Base-by-base conservation (phyloP, 345 rosid species). In the Salix viminalis region DNA sequence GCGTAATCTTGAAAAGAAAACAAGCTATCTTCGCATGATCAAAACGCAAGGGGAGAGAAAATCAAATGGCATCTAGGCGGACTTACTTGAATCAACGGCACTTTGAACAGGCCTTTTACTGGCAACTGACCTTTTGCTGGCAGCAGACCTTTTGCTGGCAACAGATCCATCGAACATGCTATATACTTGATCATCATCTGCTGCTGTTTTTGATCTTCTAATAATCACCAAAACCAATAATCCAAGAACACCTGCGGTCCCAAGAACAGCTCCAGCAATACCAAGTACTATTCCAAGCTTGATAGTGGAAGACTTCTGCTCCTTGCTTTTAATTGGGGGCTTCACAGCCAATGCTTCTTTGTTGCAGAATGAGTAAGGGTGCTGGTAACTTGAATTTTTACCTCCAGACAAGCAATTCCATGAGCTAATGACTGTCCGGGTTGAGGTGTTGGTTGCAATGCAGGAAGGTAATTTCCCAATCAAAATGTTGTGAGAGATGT, bases 301-400 rank as follows among this genome's bases (percentile, higher is more conserved):
- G 84, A 73, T 44, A 23, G 72, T 54, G 44, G 50, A 46, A 13
- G 90, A 74, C 8, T 81, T 76, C 58, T 87, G 48, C 77, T 88
- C 52, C 72, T 32, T 34, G 34, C 28, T 77, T 36, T 78, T 70
- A 14, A 37, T 71, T 9, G 88, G 83, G 83, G 97, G 96, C 79
- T 89, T 79, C 56, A 90, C 92, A 56, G 98, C 97, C 81, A 88
- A 80, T 30, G 97, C 99, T 80, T 85, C 89, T 80, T 88, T 90
- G 58, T 83, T 88, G 85, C 99, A 95, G 82, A 87, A 90, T 11
- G 94, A 85, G 76, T 70, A 70, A 4, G 94, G 87, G 80, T 88
- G 97, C 88, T 91, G 99, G 69, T 80, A 61, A 44, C 85, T 91
- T 2, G 85, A 67, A 72, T 73, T 79, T 68, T 84, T 91, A 69